Evolutionary conservation across 139 green algal species (phyloP), one percentile per base, ranked within the genome.

Genomic region (Auxenochlorella pyrenoidosa): DNA sequence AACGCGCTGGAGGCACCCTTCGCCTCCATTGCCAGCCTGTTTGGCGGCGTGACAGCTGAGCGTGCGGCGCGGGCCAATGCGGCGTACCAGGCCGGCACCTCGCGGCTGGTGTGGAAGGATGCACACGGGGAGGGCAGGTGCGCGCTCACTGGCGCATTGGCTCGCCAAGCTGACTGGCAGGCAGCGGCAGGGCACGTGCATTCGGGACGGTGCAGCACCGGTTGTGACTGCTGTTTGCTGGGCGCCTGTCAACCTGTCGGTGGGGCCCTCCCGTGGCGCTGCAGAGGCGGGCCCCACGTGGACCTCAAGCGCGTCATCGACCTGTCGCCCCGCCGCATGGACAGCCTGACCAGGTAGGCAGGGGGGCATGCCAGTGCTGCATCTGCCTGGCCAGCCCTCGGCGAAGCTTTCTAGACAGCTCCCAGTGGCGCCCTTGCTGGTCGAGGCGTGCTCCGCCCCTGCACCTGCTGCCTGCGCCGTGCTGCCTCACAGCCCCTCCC

Each of bases 231-330:
- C n/a, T n/a, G n/a, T n/a, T n/a, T n/a, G n/a, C n/a, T n/a, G n/a
- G n/a, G n/a, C n/a, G n/a, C n/a, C n/a, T n/a, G n/a, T n/a, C n/a
- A n/a, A n/a, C n/a, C n/a, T n/a, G n/a, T n/a, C n/a, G n/a, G n/a
- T n/a, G n/a, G n/a, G n/a, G n/a, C n/a, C n/a, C n/a, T n/a, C n/a
- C n/a, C n/a, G n/a, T 75, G n/a, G 32, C 1, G n/a, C 32, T 40
- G 43, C 84, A 88, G 84, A 75, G 84, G 84, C 80, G 75, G 84
- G 15, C 75, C 84, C 10, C 75, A 85, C 41, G 84, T 88, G 38
- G 84, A 88, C 70, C 43, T 85, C 43, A 88, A 88, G 84, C 84
- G 84, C 24, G 84, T 85, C 32, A 88, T 88, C 34, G 75, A 88
- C 84, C 84, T 88, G 72, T 85, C 72, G 32, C 54, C 84, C 15